Evolutionary conservation across 495 filamentous ascomycete genomes (phyloP), one percentile per base, ranked within the genome.

Genomic region (Aspergillus egyptiacus): DNA sequence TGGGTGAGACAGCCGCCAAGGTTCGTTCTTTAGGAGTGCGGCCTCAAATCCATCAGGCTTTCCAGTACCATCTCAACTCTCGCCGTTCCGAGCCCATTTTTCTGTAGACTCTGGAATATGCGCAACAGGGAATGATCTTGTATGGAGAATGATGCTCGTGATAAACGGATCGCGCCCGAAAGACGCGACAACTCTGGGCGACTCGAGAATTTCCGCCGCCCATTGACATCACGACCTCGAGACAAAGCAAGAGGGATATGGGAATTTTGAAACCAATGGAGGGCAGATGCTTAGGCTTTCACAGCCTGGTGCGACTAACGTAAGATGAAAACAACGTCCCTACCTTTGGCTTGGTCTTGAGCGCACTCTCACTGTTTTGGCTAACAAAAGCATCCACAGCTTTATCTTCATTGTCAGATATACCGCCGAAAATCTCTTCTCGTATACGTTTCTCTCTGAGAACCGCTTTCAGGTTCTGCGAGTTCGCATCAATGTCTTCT

Each of bases 271-370:
- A n/a, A n/a, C n/a, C n/a, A n/a, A n/a, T n/a, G n/a, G n/a, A n/a
- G n/a, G n/a, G n/a, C n/a, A n/a, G n/a, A n/a, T n/a, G n/a, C n/a
- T n/a, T n/a, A n/a, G n/a, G n/a, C n/a, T n/a, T n/a, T n/a, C n/a
- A n/a, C n/a, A n/a, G n/a, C n/a, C n/a, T n/a, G n/a, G n/a, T n/a
- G n/a, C n/a, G n/a, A n/a, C n/a, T n/a, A n/a, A n/a, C n/a, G n/a
- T n/a, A n/a, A n/a, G n/a, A n/a, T 13, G 20, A 41, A 39, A 48
- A 22, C 39, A 37, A 40, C 7, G n/a, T 35, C 46, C 78, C 54
- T 64, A 91, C 86, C 80, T 89, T 91, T 0, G 89, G 89, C 59
- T 85, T 86, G 30, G 78, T 90, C 74, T 93, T 93, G 9, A 95
- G 69, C 34, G 86, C 86, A 46, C 77, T 83, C 54, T 83, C 81